Base-by-base conservation (phyloP, 2,329 filamentous ascomycete genomes). In the Fusarium redolens region DNA sequence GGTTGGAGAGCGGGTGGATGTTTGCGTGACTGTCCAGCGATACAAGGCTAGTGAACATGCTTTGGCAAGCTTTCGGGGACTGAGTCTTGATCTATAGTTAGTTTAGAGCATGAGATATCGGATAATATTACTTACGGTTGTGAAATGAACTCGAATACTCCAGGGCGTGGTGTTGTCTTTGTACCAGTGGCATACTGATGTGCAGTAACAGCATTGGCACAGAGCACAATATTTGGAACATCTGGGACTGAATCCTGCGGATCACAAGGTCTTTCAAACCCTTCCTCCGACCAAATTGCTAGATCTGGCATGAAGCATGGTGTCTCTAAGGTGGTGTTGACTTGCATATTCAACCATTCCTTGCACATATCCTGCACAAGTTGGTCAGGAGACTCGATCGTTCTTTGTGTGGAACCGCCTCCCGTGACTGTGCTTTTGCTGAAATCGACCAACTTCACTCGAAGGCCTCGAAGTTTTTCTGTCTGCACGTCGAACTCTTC, bases 51-150 rank as follows among this genome's bases (percentile, higher is more conserved):
- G 65, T 5, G 77, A 65, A 25, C 83, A 73, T 4, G 79, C 75
- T 25, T 80, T 80, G 18, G 81, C 80, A 1, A 84, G 69, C 44
- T 84, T 84, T 7, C 82, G 78, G 17, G 82, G 82, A 3, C 82
- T 81, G 8, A 81, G 74, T 3, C 81, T 83, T 25, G 6, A 5
- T 6, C 2, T 41, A 54, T 4, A 52, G 52, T 66, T 20, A 63
- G 38, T 20, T 7, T 10, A 45, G 13, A 18, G 20, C 4, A 7
- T 33, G 8, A 2, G 22, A 13, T 1, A 6, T 1, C 1, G 30
- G 17, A 6, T 4, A 2, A 11, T 10, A 0, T 5, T 28, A 78
- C 82, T 76, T 65, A 82, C 79, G 83, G 83, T 20, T 82, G 82
- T 17, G 82, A 81, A 17, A 83, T 78, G 31, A 82, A 83, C 51